Base-by-base conservation (phyloP, 768 basidiomycete species). In the Pisolithus tinctorius region DNA sequence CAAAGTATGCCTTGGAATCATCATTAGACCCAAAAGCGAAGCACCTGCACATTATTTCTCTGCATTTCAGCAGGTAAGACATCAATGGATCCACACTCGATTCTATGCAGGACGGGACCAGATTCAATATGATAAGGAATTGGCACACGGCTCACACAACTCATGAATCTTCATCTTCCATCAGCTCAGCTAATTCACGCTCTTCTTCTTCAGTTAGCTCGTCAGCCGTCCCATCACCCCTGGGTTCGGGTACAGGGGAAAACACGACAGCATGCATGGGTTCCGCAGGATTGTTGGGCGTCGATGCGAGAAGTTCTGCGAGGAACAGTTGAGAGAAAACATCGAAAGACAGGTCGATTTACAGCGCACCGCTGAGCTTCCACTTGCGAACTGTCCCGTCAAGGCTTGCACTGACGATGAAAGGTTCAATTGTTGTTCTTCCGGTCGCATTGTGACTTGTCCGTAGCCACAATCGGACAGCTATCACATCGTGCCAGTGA, bases 361-460 rank as follows among this genome's bases (percentile, higher is more conserved):
- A 25, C n/a, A 8, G 45, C 63, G 55, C 63, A 83, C 82, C 86
- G 69, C 78, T 70, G 46, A 94, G 69, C 61, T 74, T 79, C 94
- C 94, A 98, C 62, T 81, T 82, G 55, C 94, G 76, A 45, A 98
- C 73, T 20, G 93, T 96, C 39, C 84, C 81, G 64, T 98, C 95
- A 52, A 98, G 68, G 62, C 92, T 85, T 0, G 84, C 77, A 52
- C 84, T 93, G 36, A 97, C 67, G 39, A 97, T 75, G 86, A 88
- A 93, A 17, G 84, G 81, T 58, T 91, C 88, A 11, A 80, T 63
- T 55, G 71, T 73, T n/a, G 71, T 74, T 48, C 61, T 67, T 7
- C 73, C 74, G 54, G 76, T 77, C 25, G 69, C 69, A 8, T 72
- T 73, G 27, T 67, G 63, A 6, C 69, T 71, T 49, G 65, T 71